Conservation (phyloP, 352 stramenopile species). For the Phytophthora europaea region DNA sequence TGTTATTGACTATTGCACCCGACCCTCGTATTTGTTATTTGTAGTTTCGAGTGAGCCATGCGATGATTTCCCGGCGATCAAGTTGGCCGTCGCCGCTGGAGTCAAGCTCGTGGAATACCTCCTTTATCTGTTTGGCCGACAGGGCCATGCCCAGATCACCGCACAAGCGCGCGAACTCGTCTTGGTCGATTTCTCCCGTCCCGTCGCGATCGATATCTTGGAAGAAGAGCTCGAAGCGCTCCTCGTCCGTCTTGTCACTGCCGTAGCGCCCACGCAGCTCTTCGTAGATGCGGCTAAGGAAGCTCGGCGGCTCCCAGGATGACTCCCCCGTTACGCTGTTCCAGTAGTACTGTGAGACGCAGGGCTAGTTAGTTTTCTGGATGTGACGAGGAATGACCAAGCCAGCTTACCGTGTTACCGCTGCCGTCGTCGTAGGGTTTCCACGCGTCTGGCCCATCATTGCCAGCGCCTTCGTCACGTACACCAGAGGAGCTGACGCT, state of each 20-base stretch:
- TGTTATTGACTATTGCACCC: constrained; percentile 26
- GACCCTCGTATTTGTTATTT: constrained; percentile 17
- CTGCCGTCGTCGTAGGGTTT: constrained; percentile 67
- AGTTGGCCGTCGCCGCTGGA: constrained; percentile 70
- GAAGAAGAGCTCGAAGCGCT: constrained; percentile 77
- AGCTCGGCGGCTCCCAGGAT: constrained; percentile 65
- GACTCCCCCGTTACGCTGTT: constrained; percentile 74
- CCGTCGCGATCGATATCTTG: constrained; percentile 67
- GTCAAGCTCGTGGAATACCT: constrained; percentile 71
- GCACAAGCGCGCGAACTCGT: constrained; percentile 75
- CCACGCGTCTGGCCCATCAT: constrained; percentile 47
- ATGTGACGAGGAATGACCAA: neutral
- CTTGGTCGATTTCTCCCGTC: constrained; percentile 67
- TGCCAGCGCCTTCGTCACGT: constrained; percentile 15
- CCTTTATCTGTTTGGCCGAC: constrained; percentile 61
- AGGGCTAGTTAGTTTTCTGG: constrained; percentile 4
- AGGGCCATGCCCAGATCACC: constrained; percentile 76
- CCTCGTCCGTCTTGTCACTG: constrained; percentile 56
- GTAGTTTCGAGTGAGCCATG: constrained; percentile 65
- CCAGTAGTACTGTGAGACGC: constrained; percentile 69
- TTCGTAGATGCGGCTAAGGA: constrained; percentile 64
- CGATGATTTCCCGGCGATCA: constrained; percentile 65
- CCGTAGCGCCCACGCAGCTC: constrained; percentile 67
- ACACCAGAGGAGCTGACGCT: neutral
- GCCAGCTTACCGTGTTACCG: constrained; percentile 61